Percentiles rank a stretch among this genome's conserved stretches.
Conservation (phyloP, 2,329 filamentous ascomycete genomes). For the Cytospora leucostoma region DNA sequence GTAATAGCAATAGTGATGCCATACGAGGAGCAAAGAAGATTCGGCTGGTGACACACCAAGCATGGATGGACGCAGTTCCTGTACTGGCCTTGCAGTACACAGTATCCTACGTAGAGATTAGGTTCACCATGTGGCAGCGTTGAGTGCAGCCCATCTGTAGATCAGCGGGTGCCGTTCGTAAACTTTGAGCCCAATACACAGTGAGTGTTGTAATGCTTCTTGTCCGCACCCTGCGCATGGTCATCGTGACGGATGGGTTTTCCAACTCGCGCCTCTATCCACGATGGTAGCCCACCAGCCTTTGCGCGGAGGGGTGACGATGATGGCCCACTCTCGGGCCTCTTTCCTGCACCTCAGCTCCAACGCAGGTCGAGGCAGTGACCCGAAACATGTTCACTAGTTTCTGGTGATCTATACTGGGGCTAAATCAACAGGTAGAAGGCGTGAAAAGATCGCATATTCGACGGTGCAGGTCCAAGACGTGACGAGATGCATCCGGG, state of each 20-base stretch:
- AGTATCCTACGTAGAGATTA: slow-evolving; percentile 3
- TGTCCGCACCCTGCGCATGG: background rate
- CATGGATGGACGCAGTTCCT: background rate
- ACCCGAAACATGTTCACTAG: slow-evolving; percentile 6
- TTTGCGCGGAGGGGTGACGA: slow-evolving; percentile 22
- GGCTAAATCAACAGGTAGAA: slow-evolving; percentile 4
- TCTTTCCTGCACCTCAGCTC: slow-evolving; percentile 9
- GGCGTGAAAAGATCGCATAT: slow-evolving; percentile 3
- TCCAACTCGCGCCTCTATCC: slow-evolving; percentile 4
- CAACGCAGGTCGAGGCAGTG: background rate
- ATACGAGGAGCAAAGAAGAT: background rate
- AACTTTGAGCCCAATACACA: slow-evolving; percentile 1
- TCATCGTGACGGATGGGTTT: slow-evolving; percentile 7
- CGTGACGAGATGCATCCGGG: slow-evolving; percentile 16
- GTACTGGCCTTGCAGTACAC: background rate
- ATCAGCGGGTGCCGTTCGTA: slow-evolving; percentile 10
- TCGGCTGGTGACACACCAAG: slow-evolving; percentile 10
- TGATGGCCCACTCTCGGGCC: slow-evolving; percentile 15
- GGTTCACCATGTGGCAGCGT: slow-evolving; percentile 5
- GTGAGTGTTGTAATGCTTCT: slow-evolving; percentile 3
- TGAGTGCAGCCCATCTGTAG: slow-evolving; percentile 1
- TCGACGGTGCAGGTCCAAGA: background rate
- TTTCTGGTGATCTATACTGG: background rate
- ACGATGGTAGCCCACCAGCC: slow-evolving; percentile 20
- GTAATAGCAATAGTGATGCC: slow-evolving; percentile 5